Evolutionary conservation across 2,329 filamentous ascomycete species (phyloP).

Genomic region (Achaetomium macrosporum): DNA sequence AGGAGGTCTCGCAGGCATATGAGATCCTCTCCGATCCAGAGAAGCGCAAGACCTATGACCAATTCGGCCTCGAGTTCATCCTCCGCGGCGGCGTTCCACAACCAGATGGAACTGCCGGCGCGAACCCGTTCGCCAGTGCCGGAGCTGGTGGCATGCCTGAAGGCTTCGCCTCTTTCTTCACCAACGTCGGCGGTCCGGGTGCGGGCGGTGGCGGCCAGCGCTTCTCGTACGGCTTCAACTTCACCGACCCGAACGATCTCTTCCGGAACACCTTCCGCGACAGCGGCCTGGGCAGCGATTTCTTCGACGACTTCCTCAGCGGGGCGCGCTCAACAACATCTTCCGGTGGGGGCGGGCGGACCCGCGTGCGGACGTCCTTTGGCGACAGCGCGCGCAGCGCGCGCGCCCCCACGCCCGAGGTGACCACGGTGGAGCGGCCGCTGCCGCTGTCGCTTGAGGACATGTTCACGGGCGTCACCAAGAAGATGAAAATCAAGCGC

Average conservation of each 20-base stretch:
- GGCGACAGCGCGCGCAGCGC: slow-evolving; percentile 32
- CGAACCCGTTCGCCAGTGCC: slow-evolving; percentile 56
- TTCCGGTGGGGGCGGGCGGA: slow-evolving; percentile 39
- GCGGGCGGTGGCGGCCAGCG: slow-evolving; percentile 42
- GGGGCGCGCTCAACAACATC: slow-evolving; percentile 23
- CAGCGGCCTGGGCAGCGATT: slow-evolving; percentile 41
- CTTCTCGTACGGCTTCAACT: slow-evolving; percentile 56
- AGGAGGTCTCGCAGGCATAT: slow-evolving; percentile 95
- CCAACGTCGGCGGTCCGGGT: slow-evolving; percentile 30
- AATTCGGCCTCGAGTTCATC: slow-evolving; percentile 89
- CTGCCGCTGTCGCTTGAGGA: slow-evolving; percentile 81
- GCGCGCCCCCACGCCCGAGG: slow-evolving; percentile 65
- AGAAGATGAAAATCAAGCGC: slow-evolving; percentile 98
- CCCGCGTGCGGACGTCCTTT: slow-evolving; percentile 33
- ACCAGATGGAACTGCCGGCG: slow-evolving; percentile 44
- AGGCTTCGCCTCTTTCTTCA: slow-evolving; percentile 22
- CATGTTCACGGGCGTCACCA: slow-evolving; percentile 76
- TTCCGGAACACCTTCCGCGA: slow-evolving; percentile 57
- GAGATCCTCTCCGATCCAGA: slow-evolving; percentile 96
- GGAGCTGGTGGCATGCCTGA: slow-evolving; percentile 46
- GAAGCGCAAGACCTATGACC: slow-evolving; percentile 92
- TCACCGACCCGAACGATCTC: slow-evolving; percentile 76
- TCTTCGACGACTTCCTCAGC: slow-evolving; percentile 47
- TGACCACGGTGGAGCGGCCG: slow-evolving; percentile 83
- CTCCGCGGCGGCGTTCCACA: slow-evolving; percentile 72